Conservation (phyloP, 352 stramenopile genomes). For the Pythium scleroteichum region DNA sequence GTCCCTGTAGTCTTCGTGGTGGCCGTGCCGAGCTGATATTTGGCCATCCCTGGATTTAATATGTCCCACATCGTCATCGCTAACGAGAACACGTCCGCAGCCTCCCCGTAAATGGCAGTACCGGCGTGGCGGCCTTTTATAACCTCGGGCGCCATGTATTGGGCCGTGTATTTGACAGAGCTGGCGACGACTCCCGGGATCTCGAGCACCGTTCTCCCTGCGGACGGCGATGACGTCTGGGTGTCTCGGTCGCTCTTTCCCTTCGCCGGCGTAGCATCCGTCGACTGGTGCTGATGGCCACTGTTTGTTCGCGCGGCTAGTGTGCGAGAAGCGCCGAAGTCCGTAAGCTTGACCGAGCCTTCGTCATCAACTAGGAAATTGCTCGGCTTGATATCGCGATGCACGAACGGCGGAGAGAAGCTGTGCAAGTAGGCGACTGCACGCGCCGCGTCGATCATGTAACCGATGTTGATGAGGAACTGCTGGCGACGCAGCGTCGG, state of each 20-base stretch:
- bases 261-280: constrained; percentile 8
- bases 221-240: neutral
- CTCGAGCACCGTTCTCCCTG: constrained; percentile 37
- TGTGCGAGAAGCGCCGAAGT: constrained; percentile 50
- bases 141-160: constrained; percentile 61
- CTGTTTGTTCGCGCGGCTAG: constrained; percentile 12
- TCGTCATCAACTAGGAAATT: constrained; percentile 59
- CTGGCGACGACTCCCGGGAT: constrained; percentile 51
- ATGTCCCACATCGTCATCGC: constrained; percentile 60
- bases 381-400: constrained; percentile 49
- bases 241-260: too few relatives aligned
- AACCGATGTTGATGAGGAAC: constrained; percentile 32
- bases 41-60: constrained; percentile 37
- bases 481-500: constrained; percentile 20
- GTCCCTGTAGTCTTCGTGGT: neutral
- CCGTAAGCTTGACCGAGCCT: constrained; percentile 42
- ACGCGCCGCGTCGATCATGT: constrained; percentile 43
- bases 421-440: constrained; percentile 46
- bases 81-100: constrained; percentile 50
- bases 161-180: constrained; percentile 32
- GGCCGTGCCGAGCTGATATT: constrained; percentile 32
- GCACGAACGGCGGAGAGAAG: constrained; percentile 45
- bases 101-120: constrained; percentile 34
- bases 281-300: constrained; percentile 14
- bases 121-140: constrained; percentile 35